Evolutionary conservation across 768 basidiomycete genomes (phyloP), one percentile per base, ranked within the genome.

Genomic region (Fistulinella prunicolor): DNA sequence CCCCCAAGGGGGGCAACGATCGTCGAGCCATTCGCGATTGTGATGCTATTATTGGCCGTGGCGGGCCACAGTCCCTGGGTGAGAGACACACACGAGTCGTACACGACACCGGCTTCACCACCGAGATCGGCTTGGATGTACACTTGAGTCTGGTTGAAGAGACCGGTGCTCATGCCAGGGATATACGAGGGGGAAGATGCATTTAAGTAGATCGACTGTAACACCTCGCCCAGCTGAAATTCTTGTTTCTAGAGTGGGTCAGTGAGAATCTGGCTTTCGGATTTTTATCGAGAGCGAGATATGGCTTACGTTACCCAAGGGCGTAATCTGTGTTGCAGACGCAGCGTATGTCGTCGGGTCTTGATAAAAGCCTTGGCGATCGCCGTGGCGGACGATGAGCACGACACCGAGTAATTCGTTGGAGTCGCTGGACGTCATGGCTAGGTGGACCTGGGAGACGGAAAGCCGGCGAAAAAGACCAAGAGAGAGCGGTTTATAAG

Each of bases 51-150:
- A 20, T 62, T 55, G 13, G 54, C 22, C 5, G 73, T 78, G 3
- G 70, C 64, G 3, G 85, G 86, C 68, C 77, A 84, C 37, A 89
- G 60, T 12, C 86, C 87, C 62, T 89, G 88, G 9, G 83, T 65
- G 42, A 89, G 64, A 0, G 87, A 83, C 21, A 78, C 67, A 9
- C 85, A 82, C 5, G 83, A 82, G 56, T 86, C 80, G 51, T 74
- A 73, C 36, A 83, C 81, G n/a, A 85, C 82, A 29, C 73, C 78
- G 16, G 76, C 78, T 66, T 89, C 86, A 16, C 80, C 85, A 6
- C 83, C 83, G 22, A 77, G 79, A 63, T 89, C 86, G 1, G 87
- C 86, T 16, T 75, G 77, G 42, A 82, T 73, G 28, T 61, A 59
- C 49, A 78, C 67, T 57, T 77, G 71, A 43, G 58, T 61, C 40